phyloP scores from a whole-genome alignment of 306 rosid genomes.

The Castanea mollissima region DNA sequence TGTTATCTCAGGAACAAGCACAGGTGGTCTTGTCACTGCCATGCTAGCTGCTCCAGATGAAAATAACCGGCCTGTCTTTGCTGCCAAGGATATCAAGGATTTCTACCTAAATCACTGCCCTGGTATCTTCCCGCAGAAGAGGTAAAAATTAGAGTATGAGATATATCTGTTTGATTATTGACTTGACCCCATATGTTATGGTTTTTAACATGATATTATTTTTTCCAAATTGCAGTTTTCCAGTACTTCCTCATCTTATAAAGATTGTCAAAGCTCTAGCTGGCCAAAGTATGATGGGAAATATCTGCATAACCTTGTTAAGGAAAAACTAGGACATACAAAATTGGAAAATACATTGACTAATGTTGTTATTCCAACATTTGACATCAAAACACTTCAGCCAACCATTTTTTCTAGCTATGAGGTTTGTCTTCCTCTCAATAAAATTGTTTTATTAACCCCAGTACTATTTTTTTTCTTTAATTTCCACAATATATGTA shows the following conservation, averaged over 20 bases:
- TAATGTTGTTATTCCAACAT: slow-evolving; percentile 62
- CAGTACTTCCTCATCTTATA: background rate
- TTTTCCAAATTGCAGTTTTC: slow-evolving; percentile 23
- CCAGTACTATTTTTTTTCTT: background rate
- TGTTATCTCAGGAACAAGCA: slow-evolving; percentile 69
- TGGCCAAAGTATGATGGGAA: slow-evolving; percentile 74
- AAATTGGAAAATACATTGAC: slow-evolving; percentile 58
- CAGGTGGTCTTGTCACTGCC: slow-evolving; percentile 61
- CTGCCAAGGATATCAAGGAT: slow-evolving; percentile 59
- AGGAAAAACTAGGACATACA: slow-evolving; percentile 54
- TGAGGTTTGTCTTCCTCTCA: slow-evolving; percentile 34
- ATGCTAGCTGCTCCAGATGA: slow-evolving; percentile 61
- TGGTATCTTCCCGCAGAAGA: slow-evolving; percentile 53
- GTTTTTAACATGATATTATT: background rate
- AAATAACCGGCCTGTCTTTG: slow-evolving; percentile 52
- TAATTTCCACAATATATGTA: background rate
- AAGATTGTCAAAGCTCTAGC: slow-evolving; percentile 29
- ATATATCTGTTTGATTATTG: background rate
- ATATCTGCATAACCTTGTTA: slow-evolving; percentile 49
- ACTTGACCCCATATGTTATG: background rate
- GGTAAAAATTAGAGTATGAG: slow-evolving; percentile 7
- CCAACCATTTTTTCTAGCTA: slow-evolving; percentile 61
- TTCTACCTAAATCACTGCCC: slow-evolving; percentile 56
- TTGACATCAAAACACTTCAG: slow-evolving; percentile 48
- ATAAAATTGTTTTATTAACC: background rate